Evolutionary conservation across 768 basidiomycete species (phyloP).

Genomic region (Suillus alpinus): DNA sequence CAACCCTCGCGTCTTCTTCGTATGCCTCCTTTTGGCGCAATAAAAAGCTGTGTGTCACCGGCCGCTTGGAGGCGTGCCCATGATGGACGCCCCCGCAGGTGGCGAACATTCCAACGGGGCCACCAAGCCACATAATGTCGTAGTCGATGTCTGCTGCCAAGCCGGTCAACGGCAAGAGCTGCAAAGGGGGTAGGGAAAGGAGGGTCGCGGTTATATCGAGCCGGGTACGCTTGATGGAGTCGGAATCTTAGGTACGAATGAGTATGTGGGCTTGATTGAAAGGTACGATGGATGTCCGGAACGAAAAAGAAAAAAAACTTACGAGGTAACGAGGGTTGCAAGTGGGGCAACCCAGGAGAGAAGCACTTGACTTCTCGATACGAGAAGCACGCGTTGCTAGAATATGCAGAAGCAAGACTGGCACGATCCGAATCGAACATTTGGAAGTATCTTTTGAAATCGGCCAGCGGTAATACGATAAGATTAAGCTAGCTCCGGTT

Average conservation of each 20-base stretch:
- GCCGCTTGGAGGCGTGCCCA: slow-evolving; percentile 11
- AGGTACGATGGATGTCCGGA: neutral
- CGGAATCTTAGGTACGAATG: slow-evolving; percentile 1
- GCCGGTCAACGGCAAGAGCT: slow-evolving; percentile 9
- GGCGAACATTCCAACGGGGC: slow-evolving; percentile 24
- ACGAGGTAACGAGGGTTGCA: slow-evolving; percentile 16
- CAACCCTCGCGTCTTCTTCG: slow-evolving; percentile 24
- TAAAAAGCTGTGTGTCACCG: slow-evolving; percentile 28
- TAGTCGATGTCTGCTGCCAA: slow-evolving; percentile 19
- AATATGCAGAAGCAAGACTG: slow-evolving; percentile 32
- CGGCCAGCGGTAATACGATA: slow-evolving; percentile 7
- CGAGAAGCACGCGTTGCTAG: slow-evolving; percentile 27
- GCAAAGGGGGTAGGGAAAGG: slow-evolving; percentile 24
- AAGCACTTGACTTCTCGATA: slow-evolving; percentile 21
- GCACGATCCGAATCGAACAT: slow-evolving; percentile 30
- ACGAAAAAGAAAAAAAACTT: slow-evolving; percentile 4
- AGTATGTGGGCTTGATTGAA: neutral
- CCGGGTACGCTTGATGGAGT: slow-evolving; percentile 17
- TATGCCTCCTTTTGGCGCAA: slow-evolving; percentile 29
- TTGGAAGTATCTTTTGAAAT: slow-evolving; percentile 26
- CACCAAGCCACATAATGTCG: slow-evolving; percentile 31
- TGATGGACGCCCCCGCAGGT: slow-evolving; percentile 18
- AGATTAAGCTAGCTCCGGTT: neutral
- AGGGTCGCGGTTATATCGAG: slow-evolving; percentile 27
- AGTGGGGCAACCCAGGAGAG: neutral